These are phyloP conservation scores for Rhizopogon sp. DNA, from an alignment of 768 basidiomycete species.

Conservation along the genomic window DNA sequence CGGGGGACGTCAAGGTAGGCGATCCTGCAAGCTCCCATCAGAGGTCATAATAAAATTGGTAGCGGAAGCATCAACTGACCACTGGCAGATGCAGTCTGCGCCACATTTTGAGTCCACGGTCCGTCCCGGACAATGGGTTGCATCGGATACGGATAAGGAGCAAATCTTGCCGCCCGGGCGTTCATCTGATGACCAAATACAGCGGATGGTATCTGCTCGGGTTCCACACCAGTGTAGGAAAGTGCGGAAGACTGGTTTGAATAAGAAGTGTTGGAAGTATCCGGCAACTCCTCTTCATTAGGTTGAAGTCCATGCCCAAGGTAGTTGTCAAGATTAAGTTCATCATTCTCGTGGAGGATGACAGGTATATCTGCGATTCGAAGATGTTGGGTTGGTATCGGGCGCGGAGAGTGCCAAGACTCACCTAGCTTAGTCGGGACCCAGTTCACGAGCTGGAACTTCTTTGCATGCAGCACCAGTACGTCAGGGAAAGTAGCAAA, in stretches of 20 bases:
- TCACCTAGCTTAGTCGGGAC: conserved; percentile 90
- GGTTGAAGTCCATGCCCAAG: conserved; percentile 67
- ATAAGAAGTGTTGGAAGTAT: conserved; percentile 42
- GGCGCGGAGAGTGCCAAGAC: conserved; percentile 12
- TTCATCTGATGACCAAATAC: conserved; percentile 26
- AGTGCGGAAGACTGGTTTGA: conserved; percentile 45
- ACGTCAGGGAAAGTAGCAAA: conserved; percentile 88
- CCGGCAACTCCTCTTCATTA: conserved; percentile 65
- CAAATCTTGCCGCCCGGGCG: conserved; percentile 46
- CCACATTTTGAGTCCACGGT: conserved; percentile 22
- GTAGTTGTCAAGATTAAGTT: conserved; percentile 57
- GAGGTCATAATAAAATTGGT: conserved; percentile 23
- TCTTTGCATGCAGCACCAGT: conserved; percentile 85
- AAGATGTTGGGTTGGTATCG: neutral
- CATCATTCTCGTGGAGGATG: conserved; percentile 52
- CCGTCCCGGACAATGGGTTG: conserved; percentile 28
- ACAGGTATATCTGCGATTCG: conserved; percentile 73
- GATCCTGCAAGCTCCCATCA: conserved; percentile 46
- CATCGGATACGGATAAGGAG: conserved; percentile 40
- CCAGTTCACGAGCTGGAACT: conserved; percentile 96
- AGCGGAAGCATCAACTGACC: conserved; percentile 22
- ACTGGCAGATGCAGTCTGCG: conserved; percentile 27
- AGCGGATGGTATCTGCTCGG: conserved; percentile 23
- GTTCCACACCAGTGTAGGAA: conserved; percentile 29
- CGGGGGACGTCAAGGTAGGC: conserved; percentile 42